These are phyloP conservation scores for Clarireedia homoeocarpa DNA, from an alignment of 2,329 filamentous ascomycete genomes.

Conservation along the genomic window DNA sequence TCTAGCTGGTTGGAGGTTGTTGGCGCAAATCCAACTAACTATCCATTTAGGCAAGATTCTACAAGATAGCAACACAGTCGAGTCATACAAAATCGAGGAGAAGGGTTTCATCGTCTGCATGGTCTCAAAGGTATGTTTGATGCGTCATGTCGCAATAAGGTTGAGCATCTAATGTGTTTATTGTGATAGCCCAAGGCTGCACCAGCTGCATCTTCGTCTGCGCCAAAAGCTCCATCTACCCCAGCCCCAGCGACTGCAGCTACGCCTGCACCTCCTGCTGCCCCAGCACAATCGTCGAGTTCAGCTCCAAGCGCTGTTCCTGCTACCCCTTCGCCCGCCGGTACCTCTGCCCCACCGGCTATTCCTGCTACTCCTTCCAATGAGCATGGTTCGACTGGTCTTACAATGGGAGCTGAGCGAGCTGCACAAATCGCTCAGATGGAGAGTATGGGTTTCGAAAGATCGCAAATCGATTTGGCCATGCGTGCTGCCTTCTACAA, in stretches of 20 bases:
- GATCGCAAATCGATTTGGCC: constrained; percentile 80
- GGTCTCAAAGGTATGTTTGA: constrained; percentile 73
- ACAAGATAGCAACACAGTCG: constrained; percentile 94
- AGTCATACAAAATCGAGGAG: constrained; percentile 97
- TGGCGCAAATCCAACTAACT: constrained; percentile 23
- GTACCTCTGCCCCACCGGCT: constrained; percentile 42
- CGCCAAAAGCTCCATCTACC: constrained; percentile 52
- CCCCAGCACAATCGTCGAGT: constrained; percentile 51
- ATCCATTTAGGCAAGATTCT: constrained; percentile 77
- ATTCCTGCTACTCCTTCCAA: constrained; percentile 43
- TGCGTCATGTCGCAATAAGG: background rate
- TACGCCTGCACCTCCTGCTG: constrained; percentile 50
- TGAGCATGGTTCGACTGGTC: constrained; percentile 58
- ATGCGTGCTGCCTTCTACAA: constrained; percentile 97
- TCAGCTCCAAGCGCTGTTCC: constrained; percentile 41
- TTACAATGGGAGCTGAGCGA: constrained; percentile 78
- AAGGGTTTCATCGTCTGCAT: constrained; percentile 99
- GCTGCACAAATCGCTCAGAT: constrained; percentile 80
- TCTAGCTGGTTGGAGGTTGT: background rate
- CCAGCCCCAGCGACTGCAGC: constrained; percentile 52
- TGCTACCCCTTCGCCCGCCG: constrained; percentile 38
- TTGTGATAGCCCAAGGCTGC: constrained; percentile 58
- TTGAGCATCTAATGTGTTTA: constrained; percentile 1
- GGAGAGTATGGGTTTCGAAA: constrained; percentile 94
- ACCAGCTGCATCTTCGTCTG: constrained; percentile 43